Evolutionary conservation across 371 early-diverging fungal genomes (phyloP), one percentile per base, ranked within the genome.

Genomic region (Mortierella polycephala): DNA sequence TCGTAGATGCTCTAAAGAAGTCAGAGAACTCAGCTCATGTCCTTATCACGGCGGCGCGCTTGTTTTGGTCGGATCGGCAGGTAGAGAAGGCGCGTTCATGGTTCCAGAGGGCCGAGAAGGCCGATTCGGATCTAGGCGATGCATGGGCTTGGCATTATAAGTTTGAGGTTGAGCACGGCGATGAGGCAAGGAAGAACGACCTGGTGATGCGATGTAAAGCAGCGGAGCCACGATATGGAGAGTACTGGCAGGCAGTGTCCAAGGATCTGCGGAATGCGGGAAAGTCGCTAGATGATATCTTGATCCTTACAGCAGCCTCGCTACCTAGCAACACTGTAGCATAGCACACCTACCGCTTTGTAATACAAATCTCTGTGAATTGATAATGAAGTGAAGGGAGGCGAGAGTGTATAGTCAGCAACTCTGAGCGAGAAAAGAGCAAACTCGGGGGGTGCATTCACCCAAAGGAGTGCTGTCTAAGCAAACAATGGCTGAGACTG

Each of bases 121-220:
- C 90, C 5, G 94, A 97, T 70, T 87, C 94, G 7, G 96, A 98
- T 75, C 84, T 90, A 12, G 99, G 98, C 5, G 99, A 98, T 80
- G 88, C 94, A 1, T 98, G 96, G 95, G 98, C 96, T 10, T 98
- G 96, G 95, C 95, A 92, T 90, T 91, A 91, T 65, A 91, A 92
- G 62, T 97, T 98, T 84, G 98, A 98, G 83, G 60, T 83, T 52
- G 87, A 90, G 68, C 91, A 95, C 71, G 95, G 96, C 0, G 88
- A 84, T 13, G 85, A 85, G 63, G 84, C 86, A 65, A 82, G 71
- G 46, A 89, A 89, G 44, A 64, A 82, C 12, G 79, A 85, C 20
- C 84, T 96, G 42, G 82, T 94, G n/a, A 82, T 83, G 50, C 85
- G 88, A 23, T 97, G 95, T 79, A 85, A 86, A 0, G 84, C 85